Base-by-base conservation (phyloP, 345 rosid species). In the Eucalyptus caleyi region DNA sequence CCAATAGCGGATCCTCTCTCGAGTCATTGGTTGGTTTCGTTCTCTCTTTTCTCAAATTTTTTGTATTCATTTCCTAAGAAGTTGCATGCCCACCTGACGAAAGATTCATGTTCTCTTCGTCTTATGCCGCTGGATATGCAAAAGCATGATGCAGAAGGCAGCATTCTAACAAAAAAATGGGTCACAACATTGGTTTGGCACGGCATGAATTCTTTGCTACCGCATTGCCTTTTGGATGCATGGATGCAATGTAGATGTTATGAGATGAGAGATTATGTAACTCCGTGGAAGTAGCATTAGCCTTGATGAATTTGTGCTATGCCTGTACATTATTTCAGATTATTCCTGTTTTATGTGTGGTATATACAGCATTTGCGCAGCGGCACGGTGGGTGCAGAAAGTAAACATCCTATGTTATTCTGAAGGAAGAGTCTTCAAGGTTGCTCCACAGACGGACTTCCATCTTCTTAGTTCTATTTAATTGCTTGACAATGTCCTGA, bases 391-490 rank as follows among this genome's bases (percentile, higher is more conserved):
- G 16, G 47, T 40, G 85, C 47, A 21, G 83, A 40, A 40, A 11
- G 85, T 77, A 2, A 7, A 23, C 47, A 16, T 18, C 42, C 30
- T 86, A 90, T 34, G 86, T 87, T 30, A 67, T 90, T 72, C 50
- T 90, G 12, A 90, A 89, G 77, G 94, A 89, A n/a, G 88, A 69
- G 87, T 93, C 95, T 89, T 93, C 93, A 14, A 92, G 93, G 92
- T 88, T 93, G 92, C 92, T 93, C 93, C 93, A 90, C 9, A 91
- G 87, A 82, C 62, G 90, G 86, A 94, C 90, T 87, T 94, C 94
- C 94, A 91, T 93, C 92, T 94, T 94, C 93, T 91, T 94, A 8
- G 95, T 94, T 91, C 96, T 91, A 50, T 92, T 87, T 11, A 95
- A 89, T 88, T 96, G 97, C 91, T 94, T 94, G 60, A 89, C 93